phyloP scores from a whole-genome alignment of 2,329 filamentous ascomycete genomes.

The Leptographium lundbergii region DNA sequence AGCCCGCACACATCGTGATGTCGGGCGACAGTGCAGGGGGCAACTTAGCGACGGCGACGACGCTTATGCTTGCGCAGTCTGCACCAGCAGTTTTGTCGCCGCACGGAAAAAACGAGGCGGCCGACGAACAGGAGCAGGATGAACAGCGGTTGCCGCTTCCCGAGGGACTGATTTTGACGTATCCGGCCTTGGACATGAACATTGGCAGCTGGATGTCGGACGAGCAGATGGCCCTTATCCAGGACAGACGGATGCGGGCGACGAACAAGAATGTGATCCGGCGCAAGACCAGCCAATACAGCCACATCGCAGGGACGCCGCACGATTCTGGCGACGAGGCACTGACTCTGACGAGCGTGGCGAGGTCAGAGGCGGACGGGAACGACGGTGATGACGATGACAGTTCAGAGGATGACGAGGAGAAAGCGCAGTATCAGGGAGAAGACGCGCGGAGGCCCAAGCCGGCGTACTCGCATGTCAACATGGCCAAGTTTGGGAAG shows the following conservation, averaged over 20 bases:
- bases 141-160: constrained; percentile 48
- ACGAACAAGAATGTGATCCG: constrained; percentile 69
- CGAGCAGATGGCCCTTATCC: constrained; percentile 90
- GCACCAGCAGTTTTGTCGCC: constrained; percentile 28
- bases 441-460: constrained; percentile 4
- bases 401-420: background rate
- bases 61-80: constrained; percentile 80
- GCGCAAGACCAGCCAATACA: constrained; percentile 82
- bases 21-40: constrained; percentile 74
- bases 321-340: constrained; percentile 64
- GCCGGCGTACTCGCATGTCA: constrained; percentile 11
- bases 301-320: constrained; percentile 70
- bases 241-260: constrained; percentile 64
- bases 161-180: constrained; percentile 72
- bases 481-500: constrained; percentile 3
- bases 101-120: too few species aligned
- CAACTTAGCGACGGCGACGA: constrained; percentile 67
- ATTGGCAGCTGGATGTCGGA: constrained; percentile 99
- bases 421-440: background rate
- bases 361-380: background rate
- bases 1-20: constrained; percentile 55
- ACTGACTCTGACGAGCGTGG: constrained; percentile 21
- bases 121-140: background rate
- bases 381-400: constrained; percentile 1
- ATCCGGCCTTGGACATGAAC: constrained; percentile 89